Percentiles rank a stretch among this genome's conserved stretches.
phyloP scores from a whole-genome alignment of 1,284 basidiomycete genomes.

The Sphagnurus paluster region DNA sequence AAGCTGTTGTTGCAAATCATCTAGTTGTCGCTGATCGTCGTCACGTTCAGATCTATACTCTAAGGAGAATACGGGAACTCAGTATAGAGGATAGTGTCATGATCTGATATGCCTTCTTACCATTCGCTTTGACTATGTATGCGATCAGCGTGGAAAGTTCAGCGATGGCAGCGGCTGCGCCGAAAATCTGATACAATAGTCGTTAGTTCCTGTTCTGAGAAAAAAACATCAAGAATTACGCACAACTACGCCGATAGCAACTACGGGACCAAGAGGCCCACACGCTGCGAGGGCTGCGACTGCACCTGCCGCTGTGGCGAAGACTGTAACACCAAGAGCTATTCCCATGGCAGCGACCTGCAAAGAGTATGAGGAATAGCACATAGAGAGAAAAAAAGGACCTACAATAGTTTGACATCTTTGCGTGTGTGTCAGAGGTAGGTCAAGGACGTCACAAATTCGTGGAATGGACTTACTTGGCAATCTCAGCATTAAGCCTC shows the following conservation, averaged over 20 bases:
- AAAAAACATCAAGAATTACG: background rate
- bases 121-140: too few species aligned
- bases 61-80: too few species aligned
- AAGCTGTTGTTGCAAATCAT: background rate
- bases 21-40: background rate
- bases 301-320: background rate
- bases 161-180: too few species aligned
- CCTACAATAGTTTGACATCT: slow-evolving; percentile 8
- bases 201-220: background rate
- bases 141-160: too few species aligned
- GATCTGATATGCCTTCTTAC: too few species aligned
- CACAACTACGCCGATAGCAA: slow-evolving; percentile 1
- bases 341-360: slow-evolving; percentile 4
- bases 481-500: slow-evolving; percentile 9
- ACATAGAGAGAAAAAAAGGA: background rate
- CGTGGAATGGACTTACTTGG: slow-evolving; percentile 1
- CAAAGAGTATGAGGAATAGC: background rate
- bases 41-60: background rate
- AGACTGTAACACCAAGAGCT: background rate
- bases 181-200: too few species aligned
- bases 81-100: too few species aligned
- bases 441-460: background rate
- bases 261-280: slow-evolving; percentile 1
- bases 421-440: background rate
- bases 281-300: slow-evolving; percentile 9